phyloP scores from a whole-genome alignment of 305 asterid species.

The Solanum chacoense region DNA sequence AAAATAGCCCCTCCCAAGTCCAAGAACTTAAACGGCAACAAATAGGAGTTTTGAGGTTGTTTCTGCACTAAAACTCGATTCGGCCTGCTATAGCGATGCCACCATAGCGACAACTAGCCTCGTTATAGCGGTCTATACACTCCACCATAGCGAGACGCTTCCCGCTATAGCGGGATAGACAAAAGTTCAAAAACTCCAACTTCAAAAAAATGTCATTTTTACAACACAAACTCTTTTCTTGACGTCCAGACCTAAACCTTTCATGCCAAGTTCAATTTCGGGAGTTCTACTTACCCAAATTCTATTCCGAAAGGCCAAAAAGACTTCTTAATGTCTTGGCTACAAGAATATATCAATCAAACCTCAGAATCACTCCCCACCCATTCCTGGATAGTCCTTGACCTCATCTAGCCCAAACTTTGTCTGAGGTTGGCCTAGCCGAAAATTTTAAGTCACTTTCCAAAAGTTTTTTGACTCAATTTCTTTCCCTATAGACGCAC shows the following conservation, averaged over 20 bases:
- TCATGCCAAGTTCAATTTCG: background rate
- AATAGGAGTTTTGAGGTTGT: background rate
- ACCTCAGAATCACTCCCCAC: background rate
- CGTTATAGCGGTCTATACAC: background rate
- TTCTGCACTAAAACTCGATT: too few relatives aligned
- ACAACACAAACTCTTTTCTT: background rate
- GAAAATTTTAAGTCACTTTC: background rate
- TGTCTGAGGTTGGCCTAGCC: background rate
- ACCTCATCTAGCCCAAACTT: background rate
- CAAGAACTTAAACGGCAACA: background rate
- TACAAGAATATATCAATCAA: background rate
- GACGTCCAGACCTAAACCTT: background rate
- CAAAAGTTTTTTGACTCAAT: background rate
- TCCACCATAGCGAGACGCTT: accelerated
- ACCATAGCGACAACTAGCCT: background rate
- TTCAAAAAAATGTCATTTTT: background rate
- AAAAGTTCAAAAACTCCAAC: background rate
- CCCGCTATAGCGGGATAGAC: background rate
- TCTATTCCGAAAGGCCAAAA: accelerated
- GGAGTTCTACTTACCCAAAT: background rate
- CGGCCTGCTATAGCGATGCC: background rate
- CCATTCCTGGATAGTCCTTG: background rate
- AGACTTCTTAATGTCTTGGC: background rate
- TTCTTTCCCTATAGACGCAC: background rate
- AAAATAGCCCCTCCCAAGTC: background rate